Evolutionary conservation across 2,329 filamentous ascomycete genomes (phyloP), one percentile per base, ranked within the genome.

Genomic region (Orbilia javanica): DNA sequence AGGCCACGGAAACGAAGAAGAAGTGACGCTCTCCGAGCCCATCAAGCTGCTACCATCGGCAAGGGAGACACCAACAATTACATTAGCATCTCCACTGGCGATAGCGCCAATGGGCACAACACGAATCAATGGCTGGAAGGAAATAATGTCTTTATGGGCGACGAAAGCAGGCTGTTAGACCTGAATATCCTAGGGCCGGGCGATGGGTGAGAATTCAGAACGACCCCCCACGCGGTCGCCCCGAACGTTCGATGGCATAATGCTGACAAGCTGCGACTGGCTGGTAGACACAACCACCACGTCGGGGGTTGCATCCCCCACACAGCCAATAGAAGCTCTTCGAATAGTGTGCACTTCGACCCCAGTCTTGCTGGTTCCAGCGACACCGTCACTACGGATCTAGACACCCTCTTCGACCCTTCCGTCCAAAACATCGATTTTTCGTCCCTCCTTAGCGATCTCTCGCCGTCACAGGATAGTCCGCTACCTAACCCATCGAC

Each of bases 1-100:
- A 86, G 90, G 48, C 90, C 90, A 22, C 85, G 89, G 69, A 91
- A 91, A 83, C 85, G 88, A 72, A 86, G 84, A 42, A 83, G 83
- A 66, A 78, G 74, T 50, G 74, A 78, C 27, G 74, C 74, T 10
- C 62, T 78, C 4, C 27, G 74, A 53, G 74, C 74, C 15, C 65
- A 70, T 42, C 74, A 78, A 18, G 70, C 70, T 27, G 62, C 62
- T 6, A 22, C 67, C 10, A 11, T 36, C 5, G 34, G 39, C 44
- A 72, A 68, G 13, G 44, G 62, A 18, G 67, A 71, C 15, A 13
- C 11, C 36, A 50, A 39, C 52, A 46, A 39, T 22, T 78, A 72
- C 46, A 67, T 71, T 50, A 63, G 27, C 42, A 64, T 66, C 20
- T 42, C 60, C 31, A 18, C 44, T 4, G 68, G 57, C 31, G 67